Conservation (phyloP, 805 yeast species). For the Kodamaea hsintzibuensis region DNA sequence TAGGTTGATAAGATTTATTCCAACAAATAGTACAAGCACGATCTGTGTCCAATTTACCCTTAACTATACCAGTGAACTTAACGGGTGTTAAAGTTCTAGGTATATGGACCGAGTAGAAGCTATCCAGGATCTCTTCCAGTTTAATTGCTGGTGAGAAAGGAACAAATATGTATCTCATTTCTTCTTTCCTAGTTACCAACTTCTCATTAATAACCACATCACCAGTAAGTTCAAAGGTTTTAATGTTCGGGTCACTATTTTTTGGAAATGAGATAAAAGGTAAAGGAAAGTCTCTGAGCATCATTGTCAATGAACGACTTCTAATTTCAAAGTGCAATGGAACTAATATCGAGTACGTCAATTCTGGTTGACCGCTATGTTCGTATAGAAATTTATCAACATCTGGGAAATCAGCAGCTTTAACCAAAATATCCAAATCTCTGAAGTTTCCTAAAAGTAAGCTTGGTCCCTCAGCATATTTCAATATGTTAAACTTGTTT, state of each 20-base stretch:
- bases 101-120: slow-evolving; percentile 56
- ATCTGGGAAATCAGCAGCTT: slow-evolving; percentile 29
- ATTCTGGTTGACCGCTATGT: slow-evolving; percentile 51
- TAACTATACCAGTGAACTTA: slow-evolving; percentile 53
- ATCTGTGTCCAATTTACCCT: slow-evolving; percentile 45
- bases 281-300: slow-evolving; percentile 55
- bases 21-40: slow-evolving; percentile 57
- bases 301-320: slow-evolving; percentile 44
- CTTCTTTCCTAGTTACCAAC: slow-evolving; percentile 42
- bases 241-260: slow-evolving; percentile 22
- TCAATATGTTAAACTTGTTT: slow-evolving; percentile 36
- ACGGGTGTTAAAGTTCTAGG: slow-evolving; percentile 66
- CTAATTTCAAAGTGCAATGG: slow-evolving; percentile 49
- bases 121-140: slow-evolving; percentile 32
- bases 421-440: slow-evolving; percentile 31
- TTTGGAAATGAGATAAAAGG: slow-evolving; percentile 56
- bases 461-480: slow-evolving; percentile 35
- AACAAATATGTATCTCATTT: slow-evolving; percentile 51
- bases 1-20: slow-evolving; percentile 66
- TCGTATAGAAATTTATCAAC: slow-evolving; percentile 38
- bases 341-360: slow-evolving; percentile 54
- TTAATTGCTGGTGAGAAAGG: slow-evolving; percentile 58
- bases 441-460: slow-evolving; percentile 30
- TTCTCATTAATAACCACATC: slow-evolving; percentile 62
- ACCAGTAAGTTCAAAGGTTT: slow-evolving; percentile 34